Percentiles rank a stretch among this genome's conserved stretches.
phyloP scores from a whole-genome alignment of 1,139 yeast species.

The Taphrina communis region DNA sequence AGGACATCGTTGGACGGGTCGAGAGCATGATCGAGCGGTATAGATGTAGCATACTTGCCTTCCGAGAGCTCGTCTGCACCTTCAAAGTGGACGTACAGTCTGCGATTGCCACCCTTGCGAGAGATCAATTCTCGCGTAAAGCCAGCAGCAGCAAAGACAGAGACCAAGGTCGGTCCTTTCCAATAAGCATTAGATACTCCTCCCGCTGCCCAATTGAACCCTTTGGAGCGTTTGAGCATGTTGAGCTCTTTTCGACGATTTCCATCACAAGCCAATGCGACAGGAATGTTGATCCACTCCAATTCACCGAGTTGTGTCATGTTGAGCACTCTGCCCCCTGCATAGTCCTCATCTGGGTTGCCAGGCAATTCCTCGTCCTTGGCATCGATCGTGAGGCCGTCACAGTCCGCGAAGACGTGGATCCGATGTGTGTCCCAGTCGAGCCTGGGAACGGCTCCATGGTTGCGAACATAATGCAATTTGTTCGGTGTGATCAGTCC shows the following conservation, averaged over 20 bases:
- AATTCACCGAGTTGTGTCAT: slow-evolving; percentile 47
- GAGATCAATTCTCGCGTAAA: slow-evolving; percentile 48
- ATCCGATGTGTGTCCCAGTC: slow-evolving; percentile 46
- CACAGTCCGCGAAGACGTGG: slow-evolving; percentile 48
- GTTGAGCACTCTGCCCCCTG: slow-evolving; percentile 46
- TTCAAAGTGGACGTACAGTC: slow-evolving; percentile 50
- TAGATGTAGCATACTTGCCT: slow-evolving; percentile 47
- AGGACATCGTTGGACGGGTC: slow-evolving; percentile 51
- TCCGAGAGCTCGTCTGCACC: slow-evolving; percentile 52
- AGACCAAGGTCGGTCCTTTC: slow-evolving; percentile 50
- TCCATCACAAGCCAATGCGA: slow-evolving; percentile 53
- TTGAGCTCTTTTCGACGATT: slow-evolving; percentile 53
- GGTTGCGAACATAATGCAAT: slow-evolving; percentile 52
- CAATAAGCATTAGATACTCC: slow-evolving; percentile 52
- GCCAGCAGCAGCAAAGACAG: slow-evolving; percentile 49
- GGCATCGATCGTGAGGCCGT: not conserved
- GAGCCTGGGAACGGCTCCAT: slow-evolving; percentile 51
- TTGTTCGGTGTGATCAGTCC: slow-evolving; percentile 52
- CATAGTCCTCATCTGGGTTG: slow-evolving; percentile 49
- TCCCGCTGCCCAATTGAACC: slow-evolving; percentile 53
- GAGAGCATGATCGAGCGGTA: slow-evolving; percentile 49
- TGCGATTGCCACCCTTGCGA: slow-evolving; percentile 24
- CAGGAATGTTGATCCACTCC: slow-evolving; percentile 50
- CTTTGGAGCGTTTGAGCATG: slow-evolving; percentile 51
- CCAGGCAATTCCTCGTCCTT: not conserved